phyloP scores from a whole-genome alignment of 106 monocot species.

The Allium fistulosum region DNA sequence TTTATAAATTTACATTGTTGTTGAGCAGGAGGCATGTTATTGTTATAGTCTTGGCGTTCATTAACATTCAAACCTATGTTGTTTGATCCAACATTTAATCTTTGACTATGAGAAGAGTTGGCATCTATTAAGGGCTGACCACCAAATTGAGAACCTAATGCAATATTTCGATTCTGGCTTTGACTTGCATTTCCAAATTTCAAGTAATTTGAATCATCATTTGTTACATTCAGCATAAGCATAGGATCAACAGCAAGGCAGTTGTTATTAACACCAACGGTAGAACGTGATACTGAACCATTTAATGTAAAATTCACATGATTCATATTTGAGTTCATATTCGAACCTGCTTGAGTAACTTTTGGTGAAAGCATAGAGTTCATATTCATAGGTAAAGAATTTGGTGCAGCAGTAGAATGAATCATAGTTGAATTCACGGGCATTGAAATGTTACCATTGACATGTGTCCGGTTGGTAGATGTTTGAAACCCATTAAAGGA shows the following conservation, averaged over 20 bases:
- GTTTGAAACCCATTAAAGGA: slow-evolving; percentile 25
- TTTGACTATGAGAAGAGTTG: slow-evolving; percentile 10
- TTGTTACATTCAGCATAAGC: background rate
- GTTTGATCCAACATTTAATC: slow-evolving; percentile 3
- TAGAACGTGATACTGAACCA: background rate
- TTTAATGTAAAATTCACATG: slow-evolving; percentile 4
- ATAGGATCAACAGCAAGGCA: slow-evolving; percentile 5
- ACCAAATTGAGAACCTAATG: slow-evolving; percentile 17
- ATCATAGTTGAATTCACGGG: slow-evolving; percentile 14
- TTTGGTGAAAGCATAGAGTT: background rate
- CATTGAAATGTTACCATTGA: background rate
- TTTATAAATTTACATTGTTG: slow-evolving; percentile 9
- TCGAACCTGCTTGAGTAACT: background rate
- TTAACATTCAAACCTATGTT: background rate
- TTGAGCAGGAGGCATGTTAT: background rate
- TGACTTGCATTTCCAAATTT: slow-evolving; percentile 13
- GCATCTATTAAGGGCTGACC: slow-evolving; percentile 6
- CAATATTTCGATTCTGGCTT: slow-evolving; percentile 7
- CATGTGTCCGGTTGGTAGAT: slow-evolving; percentile 19
- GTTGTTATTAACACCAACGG: background rate
- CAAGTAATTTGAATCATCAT: slow-evolving; percentile 14
- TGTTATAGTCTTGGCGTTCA: slow-evolving; percentile 4
- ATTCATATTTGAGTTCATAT: too few relatives aligned
- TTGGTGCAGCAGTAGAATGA: slow-evolving; percentile 11
- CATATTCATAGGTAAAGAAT: slow-evolving; percentile 5